phyloP scores from a whole-genome alignment of 108 stramenopile species.

The Aurantiochytrium sp. region DNA sequence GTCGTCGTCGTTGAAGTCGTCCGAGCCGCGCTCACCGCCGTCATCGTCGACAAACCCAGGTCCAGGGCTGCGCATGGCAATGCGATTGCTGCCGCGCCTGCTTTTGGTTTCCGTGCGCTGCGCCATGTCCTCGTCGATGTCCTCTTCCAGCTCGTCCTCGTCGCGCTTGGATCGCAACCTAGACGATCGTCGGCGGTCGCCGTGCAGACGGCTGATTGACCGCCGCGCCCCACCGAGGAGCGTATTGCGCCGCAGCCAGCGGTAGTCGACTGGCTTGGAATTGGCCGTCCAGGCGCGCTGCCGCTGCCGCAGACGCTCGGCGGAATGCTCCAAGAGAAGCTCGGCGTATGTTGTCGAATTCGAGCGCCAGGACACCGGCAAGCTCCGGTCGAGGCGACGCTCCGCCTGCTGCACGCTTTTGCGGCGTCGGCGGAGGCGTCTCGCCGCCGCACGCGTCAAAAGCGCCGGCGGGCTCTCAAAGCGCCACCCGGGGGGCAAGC shows the following conservation, averaged over 20 bases:
- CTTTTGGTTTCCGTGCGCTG: no score
- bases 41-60: no score
- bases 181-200: no score
- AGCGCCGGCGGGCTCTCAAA: neutral
- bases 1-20: no score
- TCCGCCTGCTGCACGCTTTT: neutral
- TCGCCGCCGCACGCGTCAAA: neutral
- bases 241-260: neutral
- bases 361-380: neutral
- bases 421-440: neutral
- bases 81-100: no score
- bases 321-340: neutral
- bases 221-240: neutral
- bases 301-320: neutral
- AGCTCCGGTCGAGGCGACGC: neutral
- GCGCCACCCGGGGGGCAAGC: neutral
- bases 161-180: no score
- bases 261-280: neutral
- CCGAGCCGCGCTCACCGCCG: no score
- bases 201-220: neutral
- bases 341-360: neutral
- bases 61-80: no score
- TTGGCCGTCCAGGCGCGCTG: neutral
- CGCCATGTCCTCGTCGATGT: no score
- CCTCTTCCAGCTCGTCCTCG: no score